These are phyloP conservation scores for Rhizopus arrhizus DNA, from an alignment of 371 early-diverging fungal species.

Conservation along the genomic window DNA sequence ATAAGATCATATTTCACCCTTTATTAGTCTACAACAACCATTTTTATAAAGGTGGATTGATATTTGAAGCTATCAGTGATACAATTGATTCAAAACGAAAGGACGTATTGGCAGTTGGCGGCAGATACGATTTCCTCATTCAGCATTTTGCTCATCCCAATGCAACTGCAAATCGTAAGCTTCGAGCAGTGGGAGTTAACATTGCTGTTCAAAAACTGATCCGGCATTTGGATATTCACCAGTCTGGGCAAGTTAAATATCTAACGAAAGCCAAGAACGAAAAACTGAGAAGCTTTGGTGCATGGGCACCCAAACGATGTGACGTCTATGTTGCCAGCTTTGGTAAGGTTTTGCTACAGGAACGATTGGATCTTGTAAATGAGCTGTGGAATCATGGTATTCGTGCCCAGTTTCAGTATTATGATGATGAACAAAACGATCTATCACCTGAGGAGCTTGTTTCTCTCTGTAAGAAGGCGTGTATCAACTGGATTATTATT, in stretches of 20 bases:
- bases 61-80: constrained; percentile 73
- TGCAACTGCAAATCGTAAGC: constrained; percentile 49
- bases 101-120: constrained; percentile 84
- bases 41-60: constrained; percentile 72
- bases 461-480: constrained; percentile 64
- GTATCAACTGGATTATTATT: constrained; percentile 82
- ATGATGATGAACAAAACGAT: constrained; percentile 69
- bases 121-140: constrained; percentile 75
- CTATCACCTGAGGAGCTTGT: constrained; percentile 68
- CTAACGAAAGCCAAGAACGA: constrained; percentile 58
- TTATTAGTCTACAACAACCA: constrained; percentile 75
- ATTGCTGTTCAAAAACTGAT: constrained; percentile 80
- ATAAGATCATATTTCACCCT: constrained; percentile 68
- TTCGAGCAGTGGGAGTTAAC: constrained; percentile 77
- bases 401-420: constrained; percentile 75
- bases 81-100: constrained; percentile 58
- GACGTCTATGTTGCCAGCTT: constrained; percentile 84
- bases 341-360: constrained; percentile 69
- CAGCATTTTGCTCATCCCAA: constrained; percentile 53
- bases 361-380: constrained; percentile 70
- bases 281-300: constrained; percentile 60
- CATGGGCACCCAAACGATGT: constrained; percentile 67
- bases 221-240: constrained; percentile 68
- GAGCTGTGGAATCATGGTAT: constrained; percentile 78
- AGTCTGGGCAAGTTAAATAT: constrained; percentile 62